Evolutionary conservation across 768 basidiomycete species (phyloP), one percentile per base, ranked within the genome.

Genomic region (Lactarius indigo): DNA sequence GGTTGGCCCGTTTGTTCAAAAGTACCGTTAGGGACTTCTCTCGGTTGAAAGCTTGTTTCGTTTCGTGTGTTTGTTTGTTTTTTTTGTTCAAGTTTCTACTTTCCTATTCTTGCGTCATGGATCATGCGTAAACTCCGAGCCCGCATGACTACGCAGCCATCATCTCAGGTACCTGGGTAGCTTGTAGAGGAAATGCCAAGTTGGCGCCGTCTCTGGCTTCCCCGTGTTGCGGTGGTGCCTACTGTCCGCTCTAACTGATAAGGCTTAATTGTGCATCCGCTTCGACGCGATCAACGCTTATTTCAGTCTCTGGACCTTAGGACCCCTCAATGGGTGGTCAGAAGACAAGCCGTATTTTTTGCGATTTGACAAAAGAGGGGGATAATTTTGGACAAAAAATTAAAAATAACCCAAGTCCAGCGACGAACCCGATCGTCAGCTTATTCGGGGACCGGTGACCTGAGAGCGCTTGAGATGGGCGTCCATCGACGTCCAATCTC

Each of bases 21-120:
- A 26, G 59, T 30, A 33, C 57, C 7, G 15, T 63, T 67, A 59
- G 50, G 30, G 61, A 55, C 54, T 42, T 18, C 57, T 67, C 65
- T 63, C 56, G 13, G n/a, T 57, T 26, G 65, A 66, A 66, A 66
- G 65, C 65, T 66, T 66, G 65, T 66, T 66, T 66, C 50, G 50
- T 52, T 26, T 41, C 39, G 39, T 41, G 39, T 41, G 13, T 18
- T 17, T 41, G 15, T 41, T 17, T 18, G 12, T 13, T 1, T 12
- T 37, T 13, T 12, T 18, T 52, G 5, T 52, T 5, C 12, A 4
- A 15, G 9, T 52, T 23, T 52, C 50, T 23, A 15, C 5, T 52
- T 20, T 44, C 42, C 42, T 37, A 20, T 44, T 44, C 42, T 52
- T 28, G 50, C 50, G 50, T 52, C 50, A 26, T 52, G 50, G 50